These are phyloP conservation scores for Arabidopsis thaliana DNA, from an alignment of 345 rosid species.

Conservation along the genomic window DNA sequence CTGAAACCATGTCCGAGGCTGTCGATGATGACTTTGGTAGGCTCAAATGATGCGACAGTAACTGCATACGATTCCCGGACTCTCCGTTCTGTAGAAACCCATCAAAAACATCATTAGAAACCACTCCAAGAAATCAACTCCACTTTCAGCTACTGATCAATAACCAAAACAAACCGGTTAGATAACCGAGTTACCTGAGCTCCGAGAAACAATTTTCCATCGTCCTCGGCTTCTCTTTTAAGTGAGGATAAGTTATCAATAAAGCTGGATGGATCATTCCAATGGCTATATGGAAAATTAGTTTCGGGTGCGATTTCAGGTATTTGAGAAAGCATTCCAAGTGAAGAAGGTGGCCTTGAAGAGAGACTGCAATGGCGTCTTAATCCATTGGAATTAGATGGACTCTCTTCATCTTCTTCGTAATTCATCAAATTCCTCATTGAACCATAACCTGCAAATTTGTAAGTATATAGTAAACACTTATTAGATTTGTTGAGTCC, in stretches of 20 bases:
- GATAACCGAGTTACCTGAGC: slow-evolving; percentile 54
- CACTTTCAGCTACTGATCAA: slow-evolving; percentile 5
- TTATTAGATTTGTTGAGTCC: background rate
- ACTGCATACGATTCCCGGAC: slow-evolving; percentile 49
- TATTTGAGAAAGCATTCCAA: slow-evolving; percentile 68
- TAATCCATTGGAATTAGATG: slow-evolving; percentile 52
- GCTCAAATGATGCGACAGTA: slow-evolving; percentile 74
- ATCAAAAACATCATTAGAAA: slow-evolving; percentile 6
- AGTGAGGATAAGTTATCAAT: slow-evolving; percentile 50
- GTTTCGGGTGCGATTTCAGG: slow-evolving; percentile 59
- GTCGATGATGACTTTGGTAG: slow-evolving; percentile 60
- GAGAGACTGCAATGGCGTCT: slow-evolving; percentile 65
- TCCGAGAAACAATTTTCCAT: slow-evolving; percentile 45
- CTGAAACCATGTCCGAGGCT: slow-evolving; percentile 57
- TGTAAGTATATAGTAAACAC: slow-evolving; percentile 25
- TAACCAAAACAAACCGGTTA: slow-evolving; percentile 27
- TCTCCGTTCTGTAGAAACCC: slow-evolving; percentile 48
- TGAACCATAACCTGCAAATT: slow-evolving; percentile 61
- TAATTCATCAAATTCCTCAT: slow-evolving; percentile 58
- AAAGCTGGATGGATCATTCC: slow-evolving; percentile 64
- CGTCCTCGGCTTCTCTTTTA: slow-evolving; percentile 58
- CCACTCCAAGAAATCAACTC: background rate
- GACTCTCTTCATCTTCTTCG: slow-evolving; percentile 57
- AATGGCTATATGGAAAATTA: slow-evolving; percentile 56
- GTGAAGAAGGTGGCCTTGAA: slow-evolving; percentile 67